Evolutionary conservation across 75 land plant species (phyloP).

Genomic region (Pseudotsuga menziesii): DNA sequence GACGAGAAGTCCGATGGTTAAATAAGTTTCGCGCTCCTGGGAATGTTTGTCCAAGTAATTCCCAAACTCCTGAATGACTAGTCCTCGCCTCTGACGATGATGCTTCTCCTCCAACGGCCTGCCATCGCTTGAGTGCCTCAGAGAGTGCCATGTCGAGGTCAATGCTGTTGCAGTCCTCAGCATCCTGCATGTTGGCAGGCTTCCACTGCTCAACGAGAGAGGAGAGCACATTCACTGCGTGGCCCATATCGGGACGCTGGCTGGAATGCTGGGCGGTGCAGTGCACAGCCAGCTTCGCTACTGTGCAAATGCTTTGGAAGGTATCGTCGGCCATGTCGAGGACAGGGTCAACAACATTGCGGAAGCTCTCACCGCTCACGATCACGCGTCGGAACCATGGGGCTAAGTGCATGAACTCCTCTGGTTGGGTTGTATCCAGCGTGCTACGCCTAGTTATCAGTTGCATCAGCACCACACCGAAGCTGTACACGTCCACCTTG

Average conservation of each 20-base stretch:
- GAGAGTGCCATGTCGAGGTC: slow-evolving; percentile 74
- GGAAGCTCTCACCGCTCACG: slow-evolving; percentile 50
- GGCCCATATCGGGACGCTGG: slow-evolving; percentile 94
- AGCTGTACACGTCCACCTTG: slow-evolving; percentile 91
- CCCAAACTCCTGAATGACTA: slow-evolving; percentile 48
- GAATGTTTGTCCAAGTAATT: slow-evolving; percentile 78
- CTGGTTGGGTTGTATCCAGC: slow-evolving; percentile 67
- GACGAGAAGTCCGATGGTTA: too few relatives aligned
- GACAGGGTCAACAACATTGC: slow-evolving; percentile 49
- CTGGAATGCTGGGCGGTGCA: slow-evolving; percentile 79
- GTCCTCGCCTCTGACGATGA: slow-evolving; percentile 23
- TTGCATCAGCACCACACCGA: slow-evolving; percentile 95
- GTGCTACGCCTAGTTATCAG: slow-evolving; percentile 84
- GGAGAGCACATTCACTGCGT: slow-evolving; percentile 82
- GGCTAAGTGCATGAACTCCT: slow-evolving; percentile 81
- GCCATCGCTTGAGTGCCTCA: slow-evolving; percentile 83
- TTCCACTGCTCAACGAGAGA: slow-evolving; percentile 89
- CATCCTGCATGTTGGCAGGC: slow-evolving; percentile 46
- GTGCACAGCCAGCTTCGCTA: slow-evolving; percentile 87
- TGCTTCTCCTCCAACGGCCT: slow-evolving; percentile 48
- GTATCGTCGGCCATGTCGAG: slow-evolving; percentile 60
- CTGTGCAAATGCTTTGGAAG: slow-evolving; percentile 59
- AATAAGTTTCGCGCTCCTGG: too few relatives aligned
- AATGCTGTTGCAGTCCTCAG: slow-evolving; percentile 60
- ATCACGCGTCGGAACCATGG: slow-evolving; percentile 84